These are phyloP conservation scores for Melaleuca alternifolia DNA, from an alignment of 345 rosid species.

Conservation along the genomic window DNA sequence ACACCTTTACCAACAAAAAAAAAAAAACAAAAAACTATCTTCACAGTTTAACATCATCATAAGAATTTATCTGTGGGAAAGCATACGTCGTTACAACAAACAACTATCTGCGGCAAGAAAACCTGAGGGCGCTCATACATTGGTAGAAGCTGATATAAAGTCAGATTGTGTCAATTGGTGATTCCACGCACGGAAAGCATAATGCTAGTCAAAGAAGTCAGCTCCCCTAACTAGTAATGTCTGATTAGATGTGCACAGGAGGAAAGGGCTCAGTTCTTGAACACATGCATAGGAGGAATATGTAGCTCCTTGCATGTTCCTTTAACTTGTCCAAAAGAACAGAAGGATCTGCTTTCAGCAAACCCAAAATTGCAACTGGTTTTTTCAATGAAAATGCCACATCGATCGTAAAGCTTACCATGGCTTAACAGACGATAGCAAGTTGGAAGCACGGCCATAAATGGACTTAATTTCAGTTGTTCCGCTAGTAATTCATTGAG, in stretches of 20 bases:
- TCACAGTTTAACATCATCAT: not conserved
- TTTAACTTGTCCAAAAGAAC: not conserved
- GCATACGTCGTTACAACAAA: not conserved
- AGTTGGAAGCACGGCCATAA: constrained; percentile 58
- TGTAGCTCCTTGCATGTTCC: not conserved
- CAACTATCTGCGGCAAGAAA: not conserved
- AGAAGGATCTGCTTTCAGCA: not conserved
- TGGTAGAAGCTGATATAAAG: not conserved
- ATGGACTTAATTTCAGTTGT: constrained; percentile 65
- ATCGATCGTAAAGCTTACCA: constrained; percentile 34
- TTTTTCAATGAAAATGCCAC: not conserved
- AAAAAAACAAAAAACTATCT: not conserved
- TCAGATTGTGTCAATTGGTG: not conserved
- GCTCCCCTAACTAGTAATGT: not conserved
- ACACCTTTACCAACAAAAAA: not conserved
- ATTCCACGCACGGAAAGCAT: not conserved
- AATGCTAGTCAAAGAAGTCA: not conserved
- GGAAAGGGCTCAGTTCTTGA: not conserved
- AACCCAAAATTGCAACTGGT: not conserved
- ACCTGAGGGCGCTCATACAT: not conserved
- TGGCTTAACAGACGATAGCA: constrained; percentile 56
- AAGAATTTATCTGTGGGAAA: not conserved
- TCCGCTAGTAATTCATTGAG: constrained; percentile 65
- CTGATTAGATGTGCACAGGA: not conserved
- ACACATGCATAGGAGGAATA: not conserved